Evolutionary conservation across 129 eudicot genomes (phyloP), one percentile per base, ranked within the genome.

Genomic region (Glebionis coronaria): DNA sequence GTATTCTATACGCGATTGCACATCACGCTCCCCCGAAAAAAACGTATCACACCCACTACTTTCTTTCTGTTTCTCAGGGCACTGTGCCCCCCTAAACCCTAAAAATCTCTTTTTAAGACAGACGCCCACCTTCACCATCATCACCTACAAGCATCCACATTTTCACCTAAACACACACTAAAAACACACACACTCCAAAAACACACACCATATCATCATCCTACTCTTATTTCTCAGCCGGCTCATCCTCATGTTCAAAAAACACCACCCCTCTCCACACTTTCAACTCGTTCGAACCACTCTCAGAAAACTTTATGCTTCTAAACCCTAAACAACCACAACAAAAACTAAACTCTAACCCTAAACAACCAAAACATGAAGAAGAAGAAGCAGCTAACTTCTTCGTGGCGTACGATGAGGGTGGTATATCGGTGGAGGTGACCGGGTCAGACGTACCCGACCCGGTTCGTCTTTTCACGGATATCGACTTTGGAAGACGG

Each of bases 361-460:
- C 5, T 56, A 10, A 15, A 66, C 12, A 68, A 25, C 54, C 67
- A 54, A 19, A 20, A 7, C 29, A 55, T 2, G 11, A 9, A 2
- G 61, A 73, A 15, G 18, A 66, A 40, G 50, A 38, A 16, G n/a
- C n/a, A 78, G 70, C 12, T 13, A 63, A 66, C n/a, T n/a, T n/a
- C 52, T 81, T 87, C 13, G 92, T 84, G 21, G 95, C 97, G 0
- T 87, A 87, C 54, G 97, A 90, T 56, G 97, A 90, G n/a, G n/a
- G n/a, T n/a, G n/a, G n/a, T 40, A 87, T 87, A 47, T 92, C 95
- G 0, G 97, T 90, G 1, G 95, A 87, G 64, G 64, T 80, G 1
- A 84, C 78, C 51, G 97, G 97, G 53, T 54, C 78, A 38, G 79
- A 87, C 58, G 79, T 90, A 3, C 97, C 97, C 18, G 66, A 79